Base-by-base conservation (phyloP, 2,329 filamentous ascomycete genomes). In the Pestalotiopsis sp. region DNA sequence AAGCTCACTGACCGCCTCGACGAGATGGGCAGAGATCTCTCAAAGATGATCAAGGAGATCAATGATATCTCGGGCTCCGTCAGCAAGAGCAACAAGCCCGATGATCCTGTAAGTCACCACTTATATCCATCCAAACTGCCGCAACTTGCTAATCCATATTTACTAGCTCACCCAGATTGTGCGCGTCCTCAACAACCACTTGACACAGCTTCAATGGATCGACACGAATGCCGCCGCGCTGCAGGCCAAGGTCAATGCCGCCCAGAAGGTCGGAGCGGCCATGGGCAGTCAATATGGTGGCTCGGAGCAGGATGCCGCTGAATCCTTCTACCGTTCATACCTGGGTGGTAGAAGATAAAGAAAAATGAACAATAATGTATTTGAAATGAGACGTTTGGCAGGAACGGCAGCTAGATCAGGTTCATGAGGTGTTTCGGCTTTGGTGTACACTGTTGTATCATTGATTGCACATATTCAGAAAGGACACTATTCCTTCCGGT, bases 21-120 rank as follows among this genome's bases (percentile, higher is more conserved):
- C 69, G 94, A 97, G 75, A 97, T 98, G 90, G 94, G 94, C 77
- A 93, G 94, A 78, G 94, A 97, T 78, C 85, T 99, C 71, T 91
- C 90, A 62, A 95, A 94, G 82, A 98, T 99, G 94, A 97, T 99
- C 75, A 95, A 97, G 78, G 96, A 98, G 81, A 97, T 99, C 78
- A 99, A 99, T 79, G 90, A 91, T 74, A 95, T 97, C 71, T 96
- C 94, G n/a, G 89, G 93, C 67, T 94, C 91, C 27, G 84, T 99
- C 73, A 95, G 90, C 86, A 97, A 97, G 86, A 94, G 92, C 69
- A 92, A 88, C 81, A 97, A 97, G 81, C 89, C 93, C 36, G 93
- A 96, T 79, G 94, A 96, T 81, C 93, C 93, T 73, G 94, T 96
- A 87, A 82, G 91, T 87, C 75, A 72, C 75, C 52, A 77, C 79